These are phyloP conservation scores for Paramecium octaurelia DNA, from an alignment of 73 alveolate genomes.

Conservation along the genomic window DNA sequence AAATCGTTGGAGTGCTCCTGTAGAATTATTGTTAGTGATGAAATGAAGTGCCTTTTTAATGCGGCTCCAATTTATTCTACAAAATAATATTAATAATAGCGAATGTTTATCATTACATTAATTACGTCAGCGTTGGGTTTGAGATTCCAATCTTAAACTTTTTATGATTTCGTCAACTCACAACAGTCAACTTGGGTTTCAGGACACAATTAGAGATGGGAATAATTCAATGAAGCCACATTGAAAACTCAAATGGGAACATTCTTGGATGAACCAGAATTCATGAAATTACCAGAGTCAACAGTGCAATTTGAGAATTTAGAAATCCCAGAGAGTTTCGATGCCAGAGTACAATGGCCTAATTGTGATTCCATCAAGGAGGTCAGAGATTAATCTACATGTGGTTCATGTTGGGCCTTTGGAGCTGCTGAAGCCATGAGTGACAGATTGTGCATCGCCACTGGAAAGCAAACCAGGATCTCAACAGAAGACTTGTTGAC, in stretches of 20 bases:
- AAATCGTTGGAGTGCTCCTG: no score
- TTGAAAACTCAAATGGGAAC: conserved; percentile 47
- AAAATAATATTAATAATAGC: background rate
- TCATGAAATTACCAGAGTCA: background rate
- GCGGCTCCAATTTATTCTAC: background rate
- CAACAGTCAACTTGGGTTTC: conserved; percentile 39
- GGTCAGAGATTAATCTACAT: conserved; percentile 64
- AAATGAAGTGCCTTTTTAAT: background rate
- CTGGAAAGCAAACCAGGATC: conserved; percentile 53
- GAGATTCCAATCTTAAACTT: background rate
- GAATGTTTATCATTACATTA: background rate
- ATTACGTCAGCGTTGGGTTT: conserved; percentile 24
- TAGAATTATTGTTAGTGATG: no score
- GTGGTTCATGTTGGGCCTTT: conserved; percentile 99
- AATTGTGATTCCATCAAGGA: conserved; percentile 48
- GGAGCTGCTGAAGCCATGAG: conserved; percentile 94
- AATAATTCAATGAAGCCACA: background rate
- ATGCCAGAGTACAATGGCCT: conserved; percentile 49
- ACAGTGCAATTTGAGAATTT: background rate
- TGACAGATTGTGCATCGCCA: conserved; percentile 91
- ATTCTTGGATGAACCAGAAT: conserved; percentile 3
- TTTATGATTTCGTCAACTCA: background rate
- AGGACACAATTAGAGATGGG: conserved; percentile 54
- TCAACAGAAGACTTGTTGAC: conserved; percentile 47
- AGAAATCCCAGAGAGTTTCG: conserved; percentile 43